Evolutionary conservation across 495 filamentous ascomycete genomes (phyloP).

Genomic region (Acidiella bohemica): DNA sequence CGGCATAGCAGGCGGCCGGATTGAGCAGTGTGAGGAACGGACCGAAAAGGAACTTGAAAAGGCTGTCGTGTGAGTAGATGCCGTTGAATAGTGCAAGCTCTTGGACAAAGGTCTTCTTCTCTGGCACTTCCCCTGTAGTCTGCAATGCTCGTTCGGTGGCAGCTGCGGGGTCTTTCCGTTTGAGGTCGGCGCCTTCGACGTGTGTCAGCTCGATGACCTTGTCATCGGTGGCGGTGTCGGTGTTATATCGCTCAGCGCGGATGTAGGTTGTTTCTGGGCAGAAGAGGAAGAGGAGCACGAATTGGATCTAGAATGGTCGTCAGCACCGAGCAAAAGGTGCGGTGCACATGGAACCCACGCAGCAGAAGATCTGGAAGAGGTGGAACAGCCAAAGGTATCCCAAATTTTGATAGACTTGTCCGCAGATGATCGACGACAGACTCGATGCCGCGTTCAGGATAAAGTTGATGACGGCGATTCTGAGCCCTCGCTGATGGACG

Average conservation of each 20-base stretch:
- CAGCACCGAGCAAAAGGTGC: too few species aligned
- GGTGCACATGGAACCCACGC: too few species aligned
- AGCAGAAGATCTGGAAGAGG: constrained; percentile 13
- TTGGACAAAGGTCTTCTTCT: constrained; percentile 17
- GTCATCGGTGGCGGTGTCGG: constrained; percentile 5
- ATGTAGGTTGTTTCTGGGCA: constrained; percentile 16
- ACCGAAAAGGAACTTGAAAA: constrained; percentile 14
- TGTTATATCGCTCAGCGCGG: constrained; percentile 13
- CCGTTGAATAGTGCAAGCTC: constrained; percentile 11
- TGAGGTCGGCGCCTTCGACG: constrained; percentile 4
- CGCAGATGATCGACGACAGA: constrained; percentile 15
- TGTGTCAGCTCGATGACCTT: constrained; percentile 11
- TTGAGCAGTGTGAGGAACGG: constrained; percentile 14
- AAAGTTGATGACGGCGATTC: constrained; percentile 13
- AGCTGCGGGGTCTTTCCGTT: constrained; percentile 1
- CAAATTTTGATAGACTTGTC: constrained; percentile 7
- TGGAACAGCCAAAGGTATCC: constrained; percentile 17
- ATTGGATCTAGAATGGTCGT: constrained; percentile 1
- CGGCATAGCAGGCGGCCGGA: constrained; percentile 11
- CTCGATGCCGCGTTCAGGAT: constrained; percentile 11
- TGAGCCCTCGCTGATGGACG: constrained; percentile 14
- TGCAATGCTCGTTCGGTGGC: too few species aligned
- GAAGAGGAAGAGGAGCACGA: constrained; percentile 11
- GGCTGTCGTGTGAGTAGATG: constrained; percentile 8
- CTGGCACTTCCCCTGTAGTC: constrained; percentile 1